Conservation (phyloP, 2,329 filamentous ascomycete species). For the Penicillium verrucosum region DNA sequence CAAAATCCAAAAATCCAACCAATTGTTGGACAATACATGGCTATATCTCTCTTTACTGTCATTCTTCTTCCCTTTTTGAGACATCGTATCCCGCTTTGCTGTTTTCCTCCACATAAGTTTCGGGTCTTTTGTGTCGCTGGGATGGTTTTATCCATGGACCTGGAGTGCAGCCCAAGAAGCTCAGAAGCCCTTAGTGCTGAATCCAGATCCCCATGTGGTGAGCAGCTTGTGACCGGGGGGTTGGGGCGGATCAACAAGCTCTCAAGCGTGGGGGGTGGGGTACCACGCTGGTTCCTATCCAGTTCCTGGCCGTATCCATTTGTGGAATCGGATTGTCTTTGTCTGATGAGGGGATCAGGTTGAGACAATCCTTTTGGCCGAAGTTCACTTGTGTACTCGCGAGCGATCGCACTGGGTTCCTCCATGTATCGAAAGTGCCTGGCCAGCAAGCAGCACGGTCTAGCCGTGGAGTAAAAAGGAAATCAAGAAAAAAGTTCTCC, state of each 20-base stretch:
- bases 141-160: neutral
- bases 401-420: constrained; percentile 1
- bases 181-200: neutral
- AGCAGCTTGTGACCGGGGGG: neutral
- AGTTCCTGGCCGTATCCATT: constrained; percentile 5
- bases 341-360: neutral
- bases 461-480: constrained; percentile 1
- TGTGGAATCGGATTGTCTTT: neutral
- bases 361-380: neutral
- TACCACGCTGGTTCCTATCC: constrained; percentile 6
- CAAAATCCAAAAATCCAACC: neutral
- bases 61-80: constrained; percentile 7
- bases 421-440: constrained; percentile 2
- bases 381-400: neutral
- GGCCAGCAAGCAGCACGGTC: constrained; percentile 4
- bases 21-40: neutral
- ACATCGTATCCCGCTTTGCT: constrained; percentile 3
- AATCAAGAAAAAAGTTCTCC: constrained; percentile 9
- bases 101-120: constrained; percentile 3
- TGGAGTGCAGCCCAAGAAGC: neutral
- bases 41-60: neutral
- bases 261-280: neutral
- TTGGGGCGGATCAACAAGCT: neutral
- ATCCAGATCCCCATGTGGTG: neutral
- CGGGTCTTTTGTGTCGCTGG: constrained; percentile 1